phyloP scores from a whole-genome alignment of 441 rosid genomes.

The Croton laevigatus region DNA sequence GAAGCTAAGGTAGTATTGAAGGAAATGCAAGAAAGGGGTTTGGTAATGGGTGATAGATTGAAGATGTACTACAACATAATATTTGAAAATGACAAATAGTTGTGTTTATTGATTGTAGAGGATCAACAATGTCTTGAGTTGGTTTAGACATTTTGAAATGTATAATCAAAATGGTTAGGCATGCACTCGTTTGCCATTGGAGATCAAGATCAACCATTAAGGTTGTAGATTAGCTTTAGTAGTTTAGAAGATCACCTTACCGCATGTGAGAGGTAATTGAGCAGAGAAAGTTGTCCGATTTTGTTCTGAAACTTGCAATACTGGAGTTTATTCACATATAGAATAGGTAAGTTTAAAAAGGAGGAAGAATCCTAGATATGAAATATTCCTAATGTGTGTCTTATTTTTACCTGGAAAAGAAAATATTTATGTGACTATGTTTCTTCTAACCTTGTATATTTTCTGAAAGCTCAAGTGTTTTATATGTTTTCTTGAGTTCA shows the following conservation, averaged over 20 bases:
- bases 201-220: background rate
- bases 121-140: conserved; percentile 2
- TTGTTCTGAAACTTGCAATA: background rate
- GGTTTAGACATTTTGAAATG: background rate
- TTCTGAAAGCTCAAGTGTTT: background rate
- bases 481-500: background rate
- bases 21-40: conserved; percentile 51
- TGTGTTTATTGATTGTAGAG: background rate
- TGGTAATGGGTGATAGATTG: conserved; percentile 42
- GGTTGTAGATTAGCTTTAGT: background rate
- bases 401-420: background rate
- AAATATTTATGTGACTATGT: background rate
- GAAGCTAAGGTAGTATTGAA: conserved; percentile 49
- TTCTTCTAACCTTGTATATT: background rate
- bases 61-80: conserved; percentile 28
- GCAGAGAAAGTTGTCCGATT: background rate
- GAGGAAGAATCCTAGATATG: background rate
- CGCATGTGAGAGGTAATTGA: background rate
- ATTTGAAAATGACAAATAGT: conserved; percentile 14
- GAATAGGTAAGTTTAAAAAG: background rate
- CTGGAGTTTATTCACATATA: background rate
- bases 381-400: background rate
- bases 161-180: background rate
- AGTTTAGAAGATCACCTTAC: background rate
- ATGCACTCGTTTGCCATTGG: background rate